Percentiles rank a stretch among this genome's conserved stretches.
Evolutionary conservation across 352 stramenopile species (phyloP).

Genomic region (Phytophthora hybrid): DNA sequence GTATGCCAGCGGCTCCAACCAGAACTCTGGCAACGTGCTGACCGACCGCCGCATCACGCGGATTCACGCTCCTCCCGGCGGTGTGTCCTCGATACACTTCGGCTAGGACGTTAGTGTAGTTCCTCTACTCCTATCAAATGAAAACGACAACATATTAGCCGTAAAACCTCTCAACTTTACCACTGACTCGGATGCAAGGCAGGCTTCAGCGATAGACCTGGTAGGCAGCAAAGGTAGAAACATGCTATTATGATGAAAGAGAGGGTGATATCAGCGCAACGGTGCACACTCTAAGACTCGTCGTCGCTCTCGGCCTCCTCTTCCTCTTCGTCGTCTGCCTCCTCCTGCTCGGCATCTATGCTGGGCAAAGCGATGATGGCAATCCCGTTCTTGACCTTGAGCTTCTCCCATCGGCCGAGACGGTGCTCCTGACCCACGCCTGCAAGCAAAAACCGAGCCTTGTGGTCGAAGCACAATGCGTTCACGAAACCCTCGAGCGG

Average conservation of each 20-base stretch:
- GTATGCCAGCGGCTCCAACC: conserved; percentile 83
- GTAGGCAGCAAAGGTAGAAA: conserved; percentile 21
- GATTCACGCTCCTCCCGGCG: conserved; percentile 89
- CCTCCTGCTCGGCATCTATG: conserved; percentile 49
- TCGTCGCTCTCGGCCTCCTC: conserved; percentile 42
- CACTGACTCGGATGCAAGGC: not conserved
- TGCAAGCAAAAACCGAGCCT: conserved; percentile 91
- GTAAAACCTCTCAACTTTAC: not conserved
- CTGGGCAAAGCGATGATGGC: conserved; percentile 88
- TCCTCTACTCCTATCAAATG: conserved; percentile 19
- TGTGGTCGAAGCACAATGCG: conserved; percentile 73
- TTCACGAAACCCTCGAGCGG: conserved; percentile 82
- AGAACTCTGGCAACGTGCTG: conserved; percentile 92
- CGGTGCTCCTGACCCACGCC: conserved; percentile 94
- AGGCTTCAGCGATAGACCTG: not conserved
- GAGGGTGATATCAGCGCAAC: conserved; percentile 19
- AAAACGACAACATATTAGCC: conserved; percentile 25
- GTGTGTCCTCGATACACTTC: conserved; percentile 83
- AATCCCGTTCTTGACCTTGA: conserved; percentile 92
- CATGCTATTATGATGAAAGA: conserved; percentile 32
- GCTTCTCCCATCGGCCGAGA: conserved; percentile 91
- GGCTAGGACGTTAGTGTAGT: conserved; percentile 45
- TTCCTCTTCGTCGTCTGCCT: conserved; percentile 44
- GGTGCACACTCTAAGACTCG: conserved; percentile 35
- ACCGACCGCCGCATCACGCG: conserved; percentile 91